Evolutionary conservation across 163 green algal species (phyloP).

Genomic region (Scenedesmus sp.): DNA sequence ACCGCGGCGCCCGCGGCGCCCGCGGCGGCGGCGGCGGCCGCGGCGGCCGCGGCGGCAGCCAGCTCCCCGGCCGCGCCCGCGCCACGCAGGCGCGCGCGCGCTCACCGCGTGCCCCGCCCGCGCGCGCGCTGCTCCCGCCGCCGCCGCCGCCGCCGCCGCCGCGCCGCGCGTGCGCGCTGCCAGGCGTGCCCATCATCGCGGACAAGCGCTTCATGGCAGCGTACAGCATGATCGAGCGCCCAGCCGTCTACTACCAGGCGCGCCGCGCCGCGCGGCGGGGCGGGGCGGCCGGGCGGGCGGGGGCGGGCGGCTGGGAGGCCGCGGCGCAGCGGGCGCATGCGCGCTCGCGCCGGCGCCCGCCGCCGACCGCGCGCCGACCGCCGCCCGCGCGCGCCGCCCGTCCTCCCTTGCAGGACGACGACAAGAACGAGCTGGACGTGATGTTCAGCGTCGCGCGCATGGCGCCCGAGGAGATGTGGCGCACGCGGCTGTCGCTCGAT

Average conservation of each 20-base stretch:
- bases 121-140: background rate
- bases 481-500: slow-evolving; percentile 9
- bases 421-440: slow-evolving; percentile 44
- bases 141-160: background rate
- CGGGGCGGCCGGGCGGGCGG: background rate
- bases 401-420: slow-evolving; percentile 4
- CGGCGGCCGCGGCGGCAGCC: background rate
- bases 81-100: no score
- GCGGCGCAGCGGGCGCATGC: no score
- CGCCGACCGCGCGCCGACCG: background rate
- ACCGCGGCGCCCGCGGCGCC: no score
- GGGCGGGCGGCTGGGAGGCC: no score
- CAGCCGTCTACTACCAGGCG: slow-evolving; percentile 39
- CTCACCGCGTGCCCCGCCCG: background rate
- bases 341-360: no score
- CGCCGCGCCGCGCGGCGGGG: no score
- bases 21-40: no score
- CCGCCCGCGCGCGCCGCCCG: background rate
- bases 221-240: slow-evolving; percentile 46
- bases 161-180: background rate
- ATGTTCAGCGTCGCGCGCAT: slow-evolving; percentile 40
- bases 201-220: slow-evolving; percentile 39
- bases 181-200: slow-evolving; percentile 47
- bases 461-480: slow-evolving; percentile 40
- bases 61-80: no score